These are phyloP conservation scores for Aspergillus sp. DNA, from an alignment of 2,329 filamentous ascomycete species.

Conservation along the genomic window DNA sequence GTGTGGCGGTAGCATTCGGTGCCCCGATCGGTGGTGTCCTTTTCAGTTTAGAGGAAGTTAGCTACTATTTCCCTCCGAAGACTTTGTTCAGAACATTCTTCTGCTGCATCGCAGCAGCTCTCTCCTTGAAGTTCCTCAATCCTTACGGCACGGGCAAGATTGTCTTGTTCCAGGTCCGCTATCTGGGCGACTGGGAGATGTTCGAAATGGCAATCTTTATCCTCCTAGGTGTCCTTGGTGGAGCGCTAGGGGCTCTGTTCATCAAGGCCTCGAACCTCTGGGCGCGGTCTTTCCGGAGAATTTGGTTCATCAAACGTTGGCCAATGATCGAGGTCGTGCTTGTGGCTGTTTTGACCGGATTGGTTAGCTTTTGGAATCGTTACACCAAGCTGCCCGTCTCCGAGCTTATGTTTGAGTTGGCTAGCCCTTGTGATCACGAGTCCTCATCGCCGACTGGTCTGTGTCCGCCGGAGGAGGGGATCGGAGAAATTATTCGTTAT, in stretches of 20 bases:
- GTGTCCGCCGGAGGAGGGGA: slow-evolving; percentile 74
- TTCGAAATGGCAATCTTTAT: slow-evolving; percentile 88
- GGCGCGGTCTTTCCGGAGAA: slow-evolving; percentile 84
- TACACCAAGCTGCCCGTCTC: slow-evolving; percentile 88
- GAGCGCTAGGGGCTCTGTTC: slow-evolving; percentile 82
- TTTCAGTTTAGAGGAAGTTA: slow-evolving; percentile 92
- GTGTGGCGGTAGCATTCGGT: slow-evolving; percentile 91
- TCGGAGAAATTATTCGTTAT: slow-evolving; percentile 72
- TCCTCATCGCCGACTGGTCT: slow-evolving; percentile 71
- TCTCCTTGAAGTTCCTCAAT: slow-evolving; percentile 92
- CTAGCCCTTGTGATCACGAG: slow-evolving; percentile 75
- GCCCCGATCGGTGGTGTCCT: slow-evolving; percentile 87
- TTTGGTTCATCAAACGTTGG: slow-evolving; percentile 75
- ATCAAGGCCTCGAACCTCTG: slow-evolving; percentile 93
- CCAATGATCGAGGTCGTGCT: slow-evolving; percentile 85
- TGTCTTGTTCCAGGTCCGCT: slow-evolving; percentile 92
- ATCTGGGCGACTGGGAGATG: slow-evolving; percentile 85
- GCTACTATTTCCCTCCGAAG: slow-evolving; percentile 95
- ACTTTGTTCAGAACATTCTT: slow-evolving; percentile 97
- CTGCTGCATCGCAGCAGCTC: slow-evolving; percentile 87
- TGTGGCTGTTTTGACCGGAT: slow-evolving; percentile 79
- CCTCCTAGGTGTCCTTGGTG: slow-evolving; percentile 81
- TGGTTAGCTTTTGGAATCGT: slow-evolving; percentile 90
- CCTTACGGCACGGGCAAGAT: slow-evolving; percentile 97
- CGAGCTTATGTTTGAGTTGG: slow-evolving; percentile 85